phyloP scores from a whole-genome alignment of 1,284 basidiomycete species.

The Trametes hirsuta region DNA sequence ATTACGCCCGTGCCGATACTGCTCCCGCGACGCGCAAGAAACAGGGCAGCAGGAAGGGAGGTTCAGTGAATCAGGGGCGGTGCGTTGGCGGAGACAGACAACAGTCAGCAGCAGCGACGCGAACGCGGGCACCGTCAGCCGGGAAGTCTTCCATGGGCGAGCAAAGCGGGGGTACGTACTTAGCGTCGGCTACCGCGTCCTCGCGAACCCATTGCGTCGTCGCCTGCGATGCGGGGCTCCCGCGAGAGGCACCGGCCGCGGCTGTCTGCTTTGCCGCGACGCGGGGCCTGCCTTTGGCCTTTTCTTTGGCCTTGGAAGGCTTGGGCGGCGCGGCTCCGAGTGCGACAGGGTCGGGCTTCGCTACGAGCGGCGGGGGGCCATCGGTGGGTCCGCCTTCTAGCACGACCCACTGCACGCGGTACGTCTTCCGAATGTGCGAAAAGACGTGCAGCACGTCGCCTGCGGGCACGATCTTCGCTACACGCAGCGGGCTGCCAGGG shows the following conservation, averaged over 20 bases:
- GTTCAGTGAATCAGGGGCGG: no score
- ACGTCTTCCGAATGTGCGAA: constrained; percentile 90
- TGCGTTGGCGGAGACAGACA: not conserved
- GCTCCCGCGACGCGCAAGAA: constrained; percentile 10
- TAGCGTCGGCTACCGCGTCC: constrained; percentile 58
- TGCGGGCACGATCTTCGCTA: constrained; percentile 51
- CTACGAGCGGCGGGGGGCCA: constrained; percentile 31
- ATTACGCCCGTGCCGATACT: constrained; percentile 43
- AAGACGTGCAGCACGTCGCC: constrained; percentile 85
- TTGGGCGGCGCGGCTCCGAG: constrained; percentile 15
- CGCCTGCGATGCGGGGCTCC: not conserved
- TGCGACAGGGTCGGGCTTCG: constrained; percentile 6
- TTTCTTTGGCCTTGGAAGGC: not conserved
- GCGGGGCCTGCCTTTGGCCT: constrained; percentile 5
- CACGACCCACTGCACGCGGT: constrained; percentile 76
- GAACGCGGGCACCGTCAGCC: constrained; percentile 6
- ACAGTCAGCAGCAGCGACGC: no score
- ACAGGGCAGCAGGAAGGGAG: not conserved
- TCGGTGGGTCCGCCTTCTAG: constrained; percentile 51
- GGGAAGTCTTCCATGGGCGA: not conserved
- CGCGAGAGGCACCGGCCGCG: not conserved
- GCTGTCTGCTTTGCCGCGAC: constrained; percentile 11
- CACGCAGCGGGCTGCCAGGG: constrained; percentile 31
- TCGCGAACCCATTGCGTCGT: constrained; percentile 52
- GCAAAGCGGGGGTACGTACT: constrained; percentile 49